phyloP scores from a whole-genome alignment of 163 green algal genomes.

The Trebouxia gelatinosa region DNA sequence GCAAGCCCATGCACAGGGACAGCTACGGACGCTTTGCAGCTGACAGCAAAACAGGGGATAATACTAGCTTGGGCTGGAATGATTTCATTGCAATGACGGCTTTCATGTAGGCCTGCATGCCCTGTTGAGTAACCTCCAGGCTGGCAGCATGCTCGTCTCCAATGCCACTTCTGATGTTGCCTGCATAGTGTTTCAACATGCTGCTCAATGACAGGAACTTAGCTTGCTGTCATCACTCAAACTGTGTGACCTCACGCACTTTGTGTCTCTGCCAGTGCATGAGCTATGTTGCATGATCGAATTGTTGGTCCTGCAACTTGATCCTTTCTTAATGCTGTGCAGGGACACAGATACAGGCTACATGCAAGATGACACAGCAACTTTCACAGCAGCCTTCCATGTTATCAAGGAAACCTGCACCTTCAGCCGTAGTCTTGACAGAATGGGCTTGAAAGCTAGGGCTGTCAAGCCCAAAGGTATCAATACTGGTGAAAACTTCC shows the following conservation, averaged over 20 bases:
- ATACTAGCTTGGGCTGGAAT: constrained; percentile 75
- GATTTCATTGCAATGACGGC: constrained; percentile 70
- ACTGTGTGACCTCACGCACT: too few species aligned
- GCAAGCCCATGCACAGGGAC: constrained; percentile 61
- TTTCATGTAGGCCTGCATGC: constrained; percentile 37
- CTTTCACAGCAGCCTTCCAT: constrained; percentile 68
- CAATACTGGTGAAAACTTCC: constrained; percentile 44
- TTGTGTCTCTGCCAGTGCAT: too few species aligned
- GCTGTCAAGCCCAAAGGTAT: constrained; percentile 28
- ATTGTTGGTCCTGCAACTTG: too few species aligned
- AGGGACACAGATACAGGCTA: constrained; percentile 46
- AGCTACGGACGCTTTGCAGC: constrained; percentile 72
- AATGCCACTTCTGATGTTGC: too few species aligned
- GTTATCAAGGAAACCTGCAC: constrained; percentile 66
- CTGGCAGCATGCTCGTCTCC: too few species aligned
- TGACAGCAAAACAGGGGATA: constrained; percentile 65
- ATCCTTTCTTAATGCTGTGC: too few species aligned
- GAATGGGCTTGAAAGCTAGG: neutral
- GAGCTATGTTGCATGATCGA: too few species aligned
- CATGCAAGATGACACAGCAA: constrained; percentile 55
- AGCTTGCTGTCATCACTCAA: too few species aligned
- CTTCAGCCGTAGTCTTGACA: constrained; percentile 42
- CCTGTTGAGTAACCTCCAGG: too few species aligned
- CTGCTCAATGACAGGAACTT: too few species aligned
- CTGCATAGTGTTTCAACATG: too few species aligned